A percentile compares a stretch with the other conserved stretches of the same genome.
These are phyloP conservation scores for Kwoniella bestiolae DNA, from an alignment of 768 basidiomycete genomes.

Conservation along the genomic window DNA sequence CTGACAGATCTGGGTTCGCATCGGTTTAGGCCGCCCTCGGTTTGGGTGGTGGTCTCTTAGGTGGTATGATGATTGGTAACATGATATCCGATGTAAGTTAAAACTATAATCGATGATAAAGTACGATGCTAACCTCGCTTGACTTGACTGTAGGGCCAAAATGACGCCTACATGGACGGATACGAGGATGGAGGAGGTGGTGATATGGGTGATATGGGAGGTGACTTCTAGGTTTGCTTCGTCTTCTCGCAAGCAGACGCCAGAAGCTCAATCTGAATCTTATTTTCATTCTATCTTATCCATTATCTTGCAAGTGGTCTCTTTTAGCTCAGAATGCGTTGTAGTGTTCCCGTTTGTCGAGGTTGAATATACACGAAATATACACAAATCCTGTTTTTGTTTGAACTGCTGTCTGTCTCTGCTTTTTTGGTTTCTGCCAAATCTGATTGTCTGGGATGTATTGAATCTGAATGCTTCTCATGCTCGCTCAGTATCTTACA, in stretches of 20 bases:
- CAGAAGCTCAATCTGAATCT: too few species aligned
- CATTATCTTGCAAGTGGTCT: too few species aligned
- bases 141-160: slow-evolving; percentile 29
- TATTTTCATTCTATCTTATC: not conserved
- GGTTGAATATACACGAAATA: not conserved
- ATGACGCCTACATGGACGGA: slow-evolving; percentile 44
- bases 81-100: slow-evolving; percentile 48
- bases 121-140: too few species aligned
- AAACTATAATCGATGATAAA: too few species aligned
- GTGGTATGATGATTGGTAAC: slow-evolving; percentile 51
- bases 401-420: not conserved
- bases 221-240: slow-evolving; percentile 23
- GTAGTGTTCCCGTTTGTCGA: not conserved
- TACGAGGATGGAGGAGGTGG: slow-evolving; percentile 44
- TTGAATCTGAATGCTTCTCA: too few species aligned
- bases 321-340: not conserved
- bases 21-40: slow-evolving; percentile 37
- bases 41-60: slow-evolving; percentile 47
- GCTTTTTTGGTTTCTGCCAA: too few species aligned
- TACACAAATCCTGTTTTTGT: not conserved
- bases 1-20: not conserved
- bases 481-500: too few species aligned
- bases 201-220: slow-evolving; percentile 33
- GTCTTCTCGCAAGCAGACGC: not conserved
- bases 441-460: too few species aligned